Percentiles rank a stretch among this genome's conserved stretches.
Evolutionary conservation across 2,329 filamentous ascomycete species (phyloP).

Genomic region (Fusarium irregulare): DNA sequence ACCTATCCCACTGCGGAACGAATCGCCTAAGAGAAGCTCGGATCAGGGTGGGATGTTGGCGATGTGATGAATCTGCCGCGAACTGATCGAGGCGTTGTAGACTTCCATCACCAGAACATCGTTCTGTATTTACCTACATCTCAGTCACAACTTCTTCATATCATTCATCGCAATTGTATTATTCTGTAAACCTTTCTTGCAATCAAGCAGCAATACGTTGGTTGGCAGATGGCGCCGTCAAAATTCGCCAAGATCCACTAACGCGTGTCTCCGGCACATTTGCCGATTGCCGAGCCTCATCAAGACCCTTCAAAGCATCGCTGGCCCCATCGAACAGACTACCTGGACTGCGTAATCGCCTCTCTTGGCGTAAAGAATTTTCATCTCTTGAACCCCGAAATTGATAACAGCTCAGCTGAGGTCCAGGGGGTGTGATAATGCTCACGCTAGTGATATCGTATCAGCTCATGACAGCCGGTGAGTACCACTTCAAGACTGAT

Average conservation of each 20-base stretch:
- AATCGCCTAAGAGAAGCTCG: not conserved
- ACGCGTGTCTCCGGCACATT: not conserved
- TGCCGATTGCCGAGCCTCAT: not conserved
- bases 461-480: not conserved
- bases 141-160: not conserved
- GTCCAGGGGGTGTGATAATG: not conserved
- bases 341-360: not conserved
- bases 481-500: too few relatives aligned
- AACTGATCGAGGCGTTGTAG: not conserved
- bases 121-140: too few relatives aligned
- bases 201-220: too few relatives aligned
- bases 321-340: not conserved
- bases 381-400: not conserved
- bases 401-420: not conserved
- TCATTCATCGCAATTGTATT: accelerated
- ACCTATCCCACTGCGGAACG: not conserved
- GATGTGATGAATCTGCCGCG: not conserved
- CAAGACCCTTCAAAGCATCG: not conserved
- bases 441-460: not conserved
- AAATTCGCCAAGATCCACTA: not conserved
- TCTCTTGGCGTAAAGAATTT: not conserved
- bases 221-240: too few relatives aligned
- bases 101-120: too few relatives aligned
- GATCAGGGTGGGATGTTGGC: not conserved
- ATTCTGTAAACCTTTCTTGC: not conserved